These are phyloP conservation scores for Tephrocybe sp. DNA, from an alignment of 768 basidiomycete species.

Conservation along the genomic window DNA sequence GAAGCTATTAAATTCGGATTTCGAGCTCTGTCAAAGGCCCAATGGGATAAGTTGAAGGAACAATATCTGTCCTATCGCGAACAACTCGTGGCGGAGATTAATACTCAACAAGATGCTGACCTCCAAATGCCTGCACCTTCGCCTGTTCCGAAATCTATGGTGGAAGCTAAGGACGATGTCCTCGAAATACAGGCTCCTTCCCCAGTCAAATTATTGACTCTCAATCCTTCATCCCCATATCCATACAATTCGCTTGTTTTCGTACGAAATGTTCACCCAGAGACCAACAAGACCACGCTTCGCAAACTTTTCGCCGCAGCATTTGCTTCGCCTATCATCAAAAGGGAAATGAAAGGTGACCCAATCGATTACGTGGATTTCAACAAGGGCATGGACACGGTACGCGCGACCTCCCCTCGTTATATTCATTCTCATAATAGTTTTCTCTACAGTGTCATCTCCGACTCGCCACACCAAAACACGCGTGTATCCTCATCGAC, in stretches of 20 bases:
- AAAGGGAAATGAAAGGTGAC: conserved; percentile 14
- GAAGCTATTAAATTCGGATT: conserved; percentile 62
- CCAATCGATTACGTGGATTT: conserved; percentile 80
- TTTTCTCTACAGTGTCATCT: conserved; percentile 57
- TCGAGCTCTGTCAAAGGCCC: conserved; percentile 49
- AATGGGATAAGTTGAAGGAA: conserved; percentile 63
- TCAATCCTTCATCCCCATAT: conserved; percentile 38
- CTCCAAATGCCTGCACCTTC: not conserved
- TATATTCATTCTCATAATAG: not conserved
- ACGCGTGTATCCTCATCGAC: conserved; percentile 41
- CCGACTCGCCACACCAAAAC: conserved; percentile 53
- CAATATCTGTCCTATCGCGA: conserved; percentile 69
- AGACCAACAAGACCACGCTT: conserved; percentile 81
- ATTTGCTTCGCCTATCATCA: conserved; percentile 21
- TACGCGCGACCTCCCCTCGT: conserved; percentile 28
- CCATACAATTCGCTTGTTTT: conserved; percentile 70
- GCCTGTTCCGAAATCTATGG: not conserved
- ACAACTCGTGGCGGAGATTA: conserved; percentile 47
- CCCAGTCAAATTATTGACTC: not conserved
- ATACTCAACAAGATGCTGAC: conserved; percentile 25
- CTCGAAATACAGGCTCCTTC: conserved; percentile 2
- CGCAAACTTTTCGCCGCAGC: conserved; percentile 52
- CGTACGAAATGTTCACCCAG: conserved; percentile 64
- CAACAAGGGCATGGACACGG: conserved; percentile 72
- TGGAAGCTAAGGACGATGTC: not conserved